These are phyloP conservation scores for Pestalotiopsis sp. DNA, from an alignment of 2,329 filamentous ascomycete species.

Conservation along the genomic window DNA sequence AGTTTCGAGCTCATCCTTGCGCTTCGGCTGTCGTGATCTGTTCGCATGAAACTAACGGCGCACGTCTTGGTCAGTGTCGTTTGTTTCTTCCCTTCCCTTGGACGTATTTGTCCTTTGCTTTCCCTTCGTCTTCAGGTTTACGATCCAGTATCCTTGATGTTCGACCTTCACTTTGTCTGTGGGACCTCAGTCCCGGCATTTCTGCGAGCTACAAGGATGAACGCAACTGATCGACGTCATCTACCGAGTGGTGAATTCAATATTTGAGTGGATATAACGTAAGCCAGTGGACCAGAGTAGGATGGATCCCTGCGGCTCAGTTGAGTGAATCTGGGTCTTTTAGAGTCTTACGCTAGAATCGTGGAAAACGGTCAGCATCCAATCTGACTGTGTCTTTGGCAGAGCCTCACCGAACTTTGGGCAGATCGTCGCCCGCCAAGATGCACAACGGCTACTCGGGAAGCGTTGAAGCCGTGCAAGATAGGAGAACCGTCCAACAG, in stretches of 20 bases:
- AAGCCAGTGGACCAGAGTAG: not conserved
- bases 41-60: not conserved
- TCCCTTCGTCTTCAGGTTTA: not conserved
- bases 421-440: not conserved
- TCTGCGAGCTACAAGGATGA: not conserved
- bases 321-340: not conserved
- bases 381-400: not conserved
- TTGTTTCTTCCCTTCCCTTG: not conserved
- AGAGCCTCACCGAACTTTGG: not conserved
- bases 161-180: not conserved
- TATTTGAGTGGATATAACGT: not conserved
- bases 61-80: not conserved
- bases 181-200: not conserved
- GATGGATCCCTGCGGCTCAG: not conserved
- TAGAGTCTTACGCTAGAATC: not conserved
- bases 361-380: not conserved
- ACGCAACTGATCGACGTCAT: not conserved
- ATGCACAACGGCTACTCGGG: not conserved
- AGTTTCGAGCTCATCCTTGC: not conserved
- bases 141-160: not conserved
- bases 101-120: not conserved
- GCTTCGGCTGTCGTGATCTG: not conserved
- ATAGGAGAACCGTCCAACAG: not conserved
- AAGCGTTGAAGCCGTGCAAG: not conserved
- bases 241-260: not conserved